phyloP scores from a whole-genome alignment of 108 stramenopile species.

The Stephanodiscus triporus region DNA sequence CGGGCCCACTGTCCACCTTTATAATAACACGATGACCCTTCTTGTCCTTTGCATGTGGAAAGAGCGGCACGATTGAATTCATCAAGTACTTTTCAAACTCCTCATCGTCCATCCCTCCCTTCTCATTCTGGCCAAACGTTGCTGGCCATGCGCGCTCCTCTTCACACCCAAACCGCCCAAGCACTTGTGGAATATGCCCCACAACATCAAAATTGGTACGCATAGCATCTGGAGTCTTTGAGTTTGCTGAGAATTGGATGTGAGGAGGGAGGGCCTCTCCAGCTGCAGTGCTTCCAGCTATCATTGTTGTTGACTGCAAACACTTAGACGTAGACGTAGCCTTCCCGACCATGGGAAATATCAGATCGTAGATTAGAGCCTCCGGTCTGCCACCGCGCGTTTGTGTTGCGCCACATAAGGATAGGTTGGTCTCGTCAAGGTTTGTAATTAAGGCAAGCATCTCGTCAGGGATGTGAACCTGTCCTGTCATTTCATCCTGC shows the following conservation, averaged over 20 bases:
- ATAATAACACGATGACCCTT: slow-evolving; percentile 1
- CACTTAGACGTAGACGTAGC: slow-evolving; percentile 17
- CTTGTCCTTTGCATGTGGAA: slow-evolving; percentile 10
- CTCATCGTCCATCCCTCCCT: slow-evolving; percentile 23
- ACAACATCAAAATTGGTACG: background rate
- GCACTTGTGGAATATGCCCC: background rate
- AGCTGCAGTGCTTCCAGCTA: slow-evolving; percentile 17
- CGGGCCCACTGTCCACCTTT: slow-evolving; percentile 25
- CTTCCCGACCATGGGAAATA: slow-evolving; percentile 3
- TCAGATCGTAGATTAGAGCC: background rate
- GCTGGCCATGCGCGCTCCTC: background rate
- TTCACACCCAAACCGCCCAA: slow-evolving; percentile 4
- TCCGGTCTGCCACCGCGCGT: slow-evolving; percentile 18
- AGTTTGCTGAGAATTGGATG: background rate
- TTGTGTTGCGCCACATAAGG: too few relatives aligned
- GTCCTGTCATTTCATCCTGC: too few relatives aligned
- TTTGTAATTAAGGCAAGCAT: too few relatives aligned
- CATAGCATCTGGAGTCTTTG: background rate
- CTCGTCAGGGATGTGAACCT: too few relatives aligned
- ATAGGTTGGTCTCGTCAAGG: too few relatives aligned
- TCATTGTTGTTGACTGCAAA: slow-evolving; percentile 10
- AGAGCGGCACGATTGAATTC: slow-evolving; percentile 11
- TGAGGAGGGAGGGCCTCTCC: slow-evolving; percentile 8
- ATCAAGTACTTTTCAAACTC: slow-evolving; percentile 12
- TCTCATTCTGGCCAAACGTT: slow-evolving; percentile 25